phyloP scores from a whole-genome alignment of 75 land plant genomes.

The Sequoia sempervirens region DNA sequence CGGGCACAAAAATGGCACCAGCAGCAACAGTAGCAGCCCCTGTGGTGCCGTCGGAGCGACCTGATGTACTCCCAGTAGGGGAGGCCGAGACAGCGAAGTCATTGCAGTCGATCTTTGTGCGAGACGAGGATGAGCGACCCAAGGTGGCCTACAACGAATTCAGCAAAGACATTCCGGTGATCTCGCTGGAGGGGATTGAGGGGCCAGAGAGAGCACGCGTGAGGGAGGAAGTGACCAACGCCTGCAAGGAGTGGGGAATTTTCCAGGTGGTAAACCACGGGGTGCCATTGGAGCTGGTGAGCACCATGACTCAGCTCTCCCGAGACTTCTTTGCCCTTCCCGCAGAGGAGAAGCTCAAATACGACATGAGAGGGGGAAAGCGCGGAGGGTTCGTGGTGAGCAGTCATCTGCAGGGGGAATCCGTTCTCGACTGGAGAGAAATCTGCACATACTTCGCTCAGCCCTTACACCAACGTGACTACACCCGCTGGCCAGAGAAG shows the following conservation, averaged over 20 bases:
- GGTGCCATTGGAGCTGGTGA: background rate
- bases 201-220: background rate
- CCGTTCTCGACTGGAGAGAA: conserved; percentile 12
- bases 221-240: background rate
- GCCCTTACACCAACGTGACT: background rate
- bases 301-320: background rate
- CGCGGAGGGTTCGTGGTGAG: conserved; percentile 9
- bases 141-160: conserved; percentile 8
- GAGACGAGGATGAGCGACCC: conserved; percentile 14
- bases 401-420: conserved; percentile 14
- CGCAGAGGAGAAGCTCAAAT: conserved; percentile 18
- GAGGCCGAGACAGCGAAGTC: background rate
- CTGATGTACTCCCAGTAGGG: too few relatives aligned
- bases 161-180: conserved; percentile 16
- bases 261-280: conserved; percentile 28
- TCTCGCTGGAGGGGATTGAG: background rate
- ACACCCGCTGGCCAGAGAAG: background rate
- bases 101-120: background rate
- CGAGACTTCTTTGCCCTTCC: conserved; percentile 17
- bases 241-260: conserved; percentile 24
- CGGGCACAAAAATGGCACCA: too few relatives aligned
- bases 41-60: too few relatives aligned
- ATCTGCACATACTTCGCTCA: background rate
- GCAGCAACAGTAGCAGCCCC: too few relatives aligned
- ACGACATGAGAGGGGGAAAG: conserved; percentile 12